Evolutionary conservation across 371 early-diverging fungal genomes (phyloP), one percentile per base, ranked within the genome.

Genomic region (Massospora cicadina): DNA sequence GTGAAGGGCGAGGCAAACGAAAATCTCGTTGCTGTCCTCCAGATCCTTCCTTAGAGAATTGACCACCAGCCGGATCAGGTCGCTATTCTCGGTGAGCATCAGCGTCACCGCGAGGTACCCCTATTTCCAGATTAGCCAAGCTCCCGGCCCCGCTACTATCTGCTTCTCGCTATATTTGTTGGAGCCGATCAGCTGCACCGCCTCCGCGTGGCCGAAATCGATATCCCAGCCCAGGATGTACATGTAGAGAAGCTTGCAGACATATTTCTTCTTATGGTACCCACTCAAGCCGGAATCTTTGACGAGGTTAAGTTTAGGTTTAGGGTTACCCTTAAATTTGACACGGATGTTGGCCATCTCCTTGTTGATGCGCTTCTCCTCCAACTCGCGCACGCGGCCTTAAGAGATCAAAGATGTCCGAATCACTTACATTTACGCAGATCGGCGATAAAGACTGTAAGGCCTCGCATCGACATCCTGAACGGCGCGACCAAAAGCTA

Each of bases 261-360:
- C 92, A 70, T 98, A 98, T 70, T 98, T 98, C 73, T 95, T 95
- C 79, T 92, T 91, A 71, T 98, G 91, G 75, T 97, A 97, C 25
- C 98, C 97, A 71, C 85, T 92, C 69, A 98, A 73, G 64, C 71
- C 83, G 21, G 85, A 79, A 68, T 95, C 98, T 94, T 70, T 54
- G 29, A 58, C 32, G 55, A 30, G 25, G 17, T 28, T 5, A 10
- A 63, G 27, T 5, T 23, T 56, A 26, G 12, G 26, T 33, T 33
- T 1, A 54, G 29, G 7, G 7, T 61, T 71, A 93, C 94, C 93
- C 81, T 93, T 94, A 77, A 98, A 98, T 75, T 98, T 96, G 21
- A 90, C 77, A 21, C 98, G 82, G 69, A 97, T 97, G 76, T 98
- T 95, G 67, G 96, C 95, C 81, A 98, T 82, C 77, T 98, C 98